These are phyloP conservation scores for Lasiosphaeriaceae sp. DNA, from an alignment of 495 filamentous ascomycete species.

Conservation along the genomic window DNA sequence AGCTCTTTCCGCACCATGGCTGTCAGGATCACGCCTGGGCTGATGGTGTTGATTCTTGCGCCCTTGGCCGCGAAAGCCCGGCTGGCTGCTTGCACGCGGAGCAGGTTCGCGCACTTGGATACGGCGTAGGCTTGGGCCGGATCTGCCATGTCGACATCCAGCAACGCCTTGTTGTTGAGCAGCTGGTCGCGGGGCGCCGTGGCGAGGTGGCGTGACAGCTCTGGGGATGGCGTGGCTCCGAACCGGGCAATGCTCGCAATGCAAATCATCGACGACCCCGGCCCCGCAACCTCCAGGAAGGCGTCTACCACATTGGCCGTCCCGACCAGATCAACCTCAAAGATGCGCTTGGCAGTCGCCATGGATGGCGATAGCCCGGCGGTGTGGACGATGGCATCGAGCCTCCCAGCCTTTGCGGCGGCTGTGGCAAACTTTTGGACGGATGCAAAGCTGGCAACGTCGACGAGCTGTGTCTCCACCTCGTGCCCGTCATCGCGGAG, in stretches of 20 bases:
- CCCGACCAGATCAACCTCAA: slow-evolving; percentile 21
- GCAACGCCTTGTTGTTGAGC: slow-evolving; percentile 5
- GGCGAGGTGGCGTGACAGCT: slow-evolving; percentile 12
- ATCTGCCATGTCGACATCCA: slow-evolving; percentile 9
- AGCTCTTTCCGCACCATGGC: slow-evolving; percentile 19
- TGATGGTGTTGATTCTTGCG: slow-evolving; percentile 51
- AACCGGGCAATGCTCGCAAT: slow-evolving; percentile 20
- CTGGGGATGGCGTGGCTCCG: slow-evolving; percentile 7
- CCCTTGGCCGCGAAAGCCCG: slow-evolving; percentile 45
- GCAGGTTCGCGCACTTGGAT: slow-evolving; percentile 47
- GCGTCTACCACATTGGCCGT: slow-evolving; percentile 25
- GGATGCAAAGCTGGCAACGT: slow-evolving; percentile 16
- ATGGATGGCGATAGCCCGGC: slow-evolving; percentile 20
- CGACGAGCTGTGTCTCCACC: slow-evolving; percentile 15
- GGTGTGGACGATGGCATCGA: slow-evolving; percentile 76
- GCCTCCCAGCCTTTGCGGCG: slow-evolving; percentile 58
- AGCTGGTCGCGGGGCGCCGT: slow-evolving; percentile 10
- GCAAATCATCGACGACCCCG: slow-evolving; percentile 14
- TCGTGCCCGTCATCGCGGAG: slow-evolving; percentile 16
- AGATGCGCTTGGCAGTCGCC: slow-evolving; percentile 16
- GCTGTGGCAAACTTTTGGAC: slow-evolving; percentile 37
- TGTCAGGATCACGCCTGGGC: slow-evolving; percentile 45
- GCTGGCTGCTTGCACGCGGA: slow-evolving; percentile 48
- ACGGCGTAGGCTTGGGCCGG: slow-evolving; percentile 50
- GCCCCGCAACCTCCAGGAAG: slow-evolving; percentile 11